phyloP scores from a whole-genome alignment of 768 basidiomycete genomes.

The Clitopilus passeckerianus region DNA sequence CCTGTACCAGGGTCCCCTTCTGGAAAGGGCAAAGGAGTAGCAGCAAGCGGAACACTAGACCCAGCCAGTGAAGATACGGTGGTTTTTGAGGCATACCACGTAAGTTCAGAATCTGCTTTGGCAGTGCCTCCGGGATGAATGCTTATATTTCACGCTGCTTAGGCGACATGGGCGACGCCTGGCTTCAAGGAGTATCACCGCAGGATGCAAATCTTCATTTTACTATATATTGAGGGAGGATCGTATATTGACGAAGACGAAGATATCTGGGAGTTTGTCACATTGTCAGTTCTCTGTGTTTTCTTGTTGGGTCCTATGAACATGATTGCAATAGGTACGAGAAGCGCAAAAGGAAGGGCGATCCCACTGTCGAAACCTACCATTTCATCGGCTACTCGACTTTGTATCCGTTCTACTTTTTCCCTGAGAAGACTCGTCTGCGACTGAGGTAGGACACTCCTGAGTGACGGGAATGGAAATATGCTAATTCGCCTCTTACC shows the following conservation, averaged over 20 bases:
- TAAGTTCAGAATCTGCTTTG: constrained; percentile 29
- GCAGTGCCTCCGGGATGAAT: neutral
- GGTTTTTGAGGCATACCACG: constrained; percentile 91
- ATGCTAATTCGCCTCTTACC: constrained; percentile 5
- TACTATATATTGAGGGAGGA: constrained; percentile 93
- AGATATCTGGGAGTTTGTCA: constrained; percentile 88
- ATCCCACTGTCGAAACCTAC: constrained; percentile 55
- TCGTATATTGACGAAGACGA: constrained; percentile 94
- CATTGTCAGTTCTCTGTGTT: constrained; percentile 53
- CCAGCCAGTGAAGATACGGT: constrained; percentile 55
- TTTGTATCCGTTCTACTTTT: constrained; percentile 93
- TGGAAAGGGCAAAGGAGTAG: constrained; percentile 52
- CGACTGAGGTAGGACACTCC: constrained; percentile 64
- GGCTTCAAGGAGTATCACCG: constrained; percentile 91
- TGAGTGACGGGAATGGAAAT: neutral
- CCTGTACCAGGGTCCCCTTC: constrained; percentile 33
- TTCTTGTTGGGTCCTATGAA: constrained; percentile 1
- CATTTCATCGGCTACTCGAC: constrained; percentile 96
- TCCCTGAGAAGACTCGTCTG: constrained; percentile 84
- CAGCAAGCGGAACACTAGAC: constrained; percentile 28
- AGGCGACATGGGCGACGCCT: constrained; percentile 82
- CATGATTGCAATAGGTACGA: constrained; percentile 57
- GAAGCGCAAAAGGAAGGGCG: constrained; percentile 59
- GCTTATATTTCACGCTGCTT: neutral
- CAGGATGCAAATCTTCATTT: constrained; percentile 89